A percentile compares a stretch with the other conserved stretches of the same genome.
phyloP scores from a whole-genome alignment of 805 yeast genomes.

The Candida glaebosa region DNA sequence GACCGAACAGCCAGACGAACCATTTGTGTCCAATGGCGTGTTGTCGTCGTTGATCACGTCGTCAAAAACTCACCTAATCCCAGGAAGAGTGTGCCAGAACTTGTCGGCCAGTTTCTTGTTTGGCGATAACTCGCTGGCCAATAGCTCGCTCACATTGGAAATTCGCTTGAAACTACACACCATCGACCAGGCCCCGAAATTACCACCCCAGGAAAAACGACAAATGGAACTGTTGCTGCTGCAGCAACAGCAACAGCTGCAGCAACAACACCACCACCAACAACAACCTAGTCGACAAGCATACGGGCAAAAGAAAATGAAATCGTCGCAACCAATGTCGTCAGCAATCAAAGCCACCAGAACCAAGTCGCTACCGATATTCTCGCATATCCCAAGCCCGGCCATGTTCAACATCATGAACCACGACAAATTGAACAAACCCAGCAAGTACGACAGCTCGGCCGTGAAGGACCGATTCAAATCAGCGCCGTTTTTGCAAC shows the following conservation, averaged over 20 bases:
- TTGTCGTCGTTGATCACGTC: constrained; percentile 27
- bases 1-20: constrained; percentile 48
- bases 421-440: constrained; percentile 36
- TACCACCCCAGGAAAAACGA: constrained; percentile 5
- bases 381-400: constrained; percentile 36
- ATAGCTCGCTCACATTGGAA: constrained; percentile 51
- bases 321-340: constrained; percentile 6
- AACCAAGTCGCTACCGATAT: constrained; percentile 41
- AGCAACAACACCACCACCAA: constrained; percentile 7
- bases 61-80: constrained; percentile 26
- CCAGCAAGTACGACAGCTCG: constrained; percentile 38
- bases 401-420: constrained; percentile 39
- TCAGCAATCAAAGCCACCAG: constrained; percentile 38
- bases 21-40: constrained; percentile 42
- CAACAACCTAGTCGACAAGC: constrained; percentile 11
- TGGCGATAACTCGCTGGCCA: constrained; percentile 33
- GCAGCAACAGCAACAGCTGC: constrained; percentile 9
- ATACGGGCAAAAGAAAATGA: constrained; percentile 12
- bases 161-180: constrained; percentile 50
- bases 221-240: constrained; percentile 5
- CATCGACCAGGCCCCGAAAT: constrained; percentile 18
- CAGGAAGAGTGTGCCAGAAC: constrained; percentile 59
- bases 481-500: constrained; percentile 43
- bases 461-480: constrained; percentile 42
- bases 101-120: constrained; percentile 43